phyloP scores from a whole-genome alignment of 2,329 filamentous ascomycete species.

The Colletotrichum sp. region DNA sequence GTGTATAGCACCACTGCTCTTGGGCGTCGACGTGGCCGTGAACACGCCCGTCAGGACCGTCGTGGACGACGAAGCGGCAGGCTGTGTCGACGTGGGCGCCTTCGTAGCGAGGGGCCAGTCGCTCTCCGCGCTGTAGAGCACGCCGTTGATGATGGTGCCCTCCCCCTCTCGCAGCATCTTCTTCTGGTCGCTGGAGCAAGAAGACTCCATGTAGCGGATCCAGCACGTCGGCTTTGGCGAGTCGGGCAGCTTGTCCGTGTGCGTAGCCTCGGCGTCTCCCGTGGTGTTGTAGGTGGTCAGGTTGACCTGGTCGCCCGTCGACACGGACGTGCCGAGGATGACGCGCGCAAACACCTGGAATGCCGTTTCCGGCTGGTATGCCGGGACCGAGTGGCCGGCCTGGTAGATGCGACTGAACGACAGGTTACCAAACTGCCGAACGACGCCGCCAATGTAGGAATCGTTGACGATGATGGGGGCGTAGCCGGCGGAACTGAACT shows the following conservation, averaged over 20 bases:
- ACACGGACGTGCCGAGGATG: constrained; percentile 58
- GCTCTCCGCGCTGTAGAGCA: constrained; percentile 50
- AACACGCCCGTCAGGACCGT: constrained; percentile 35
- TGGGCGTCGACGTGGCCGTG: constrained; percentile 39
- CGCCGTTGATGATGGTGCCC: constrained; percentile 65
- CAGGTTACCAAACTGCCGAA: constrained; percentile 78
- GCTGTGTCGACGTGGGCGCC: constrained; percentile 24
- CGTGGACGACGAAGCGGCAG: constrained; percentile 25
- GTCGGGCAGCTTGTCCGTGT: constrained; percentile 56
- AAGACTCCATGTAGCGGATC: constrained; percentile 54
- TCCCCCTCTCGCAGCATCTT: constrained; percentile 50
- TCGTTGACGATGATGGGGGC: constrained; percentile 72
- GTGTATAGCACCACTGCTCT: neutral
- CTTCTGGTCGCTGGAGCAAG: constrained; percentile 58
- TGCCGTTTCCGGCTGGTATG: constrained; percentile 65
- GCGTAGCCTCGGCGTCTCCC: constrained; percentile 62
- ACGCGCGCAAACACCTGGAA: constrained; percentile 67
- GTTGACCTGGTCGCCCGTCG: constrained; percentile 59
- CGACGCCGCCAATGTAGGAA: constrained; percentile 72
- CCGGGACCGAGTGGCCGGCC: constrained; percentile 67
- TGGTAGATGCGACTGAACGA: constrained; percentile 72
- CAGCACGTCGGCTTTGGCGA: constrained; percentile 63
- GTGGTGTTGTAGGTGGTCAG: constrained; percentile 59
- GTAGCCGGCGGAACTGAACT: constrained; percentile 73
- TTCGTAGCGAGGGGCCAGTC: constrained; percentile 45